These are phyloP conservation scores for Vitis hybrid DNA, from an alignment of 177 flowering plant species.

Conservation along the genomic window DNA sequence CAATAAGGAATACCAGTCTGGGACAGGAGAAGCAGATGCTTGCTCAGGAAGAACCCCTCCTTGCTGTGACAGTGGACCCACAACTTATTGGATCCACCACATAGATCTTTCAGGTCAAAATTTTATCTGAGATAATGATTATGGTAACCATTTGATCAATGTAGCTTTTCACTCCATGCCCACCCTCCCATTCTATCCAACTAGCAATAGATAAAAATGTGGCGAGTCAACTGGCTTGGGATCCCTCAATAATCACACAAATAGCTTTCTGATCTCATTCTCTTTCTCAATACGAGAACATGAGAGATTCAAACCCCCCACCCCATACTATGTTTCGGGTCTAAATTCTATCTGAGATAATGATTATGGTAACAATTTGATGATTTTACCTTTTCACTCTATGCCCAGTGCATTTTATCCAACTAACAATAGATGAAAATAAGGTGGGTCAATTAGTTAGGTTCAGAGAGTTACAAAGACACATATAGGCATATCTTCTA, in stretches of 20 bases:
- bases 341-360: not conserved
- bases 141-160: not conserved
- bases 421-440: not conserved
- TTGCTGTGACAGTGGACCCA: constrained; percentile 16
- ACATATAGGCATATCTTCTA: no score
- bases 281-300: no score
- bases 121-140: not conserved
- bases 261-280: no score
- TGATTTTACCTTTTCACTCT: not conserved
- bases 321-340: not conserved
- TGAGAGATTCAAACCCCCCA: not conserved
- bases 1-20: constrained; percentile 8
- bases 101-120: not conserved
- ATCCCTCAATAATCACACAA: not conserved
- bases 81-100: constrained; percentile 14
- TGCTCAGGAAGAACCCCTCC: constrained; percentile 17
- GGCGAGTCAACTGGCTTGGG: constrained; percentile 9
- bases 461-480: no score
- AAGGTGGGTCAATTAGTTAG: constrained; percentile 7
- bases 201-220: not conserved
- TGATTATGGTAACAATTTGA: not conserved
- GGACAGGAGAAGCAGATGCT: constrained; percentile 20
- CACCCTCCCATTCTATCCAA: not conserved
- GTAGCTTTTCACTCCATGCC: not conserved
- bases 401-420: not conserved